phyloP scores from a whole-genome alignment of 306 rosid species.

The Elaeagnus macrophylla region DNA sequence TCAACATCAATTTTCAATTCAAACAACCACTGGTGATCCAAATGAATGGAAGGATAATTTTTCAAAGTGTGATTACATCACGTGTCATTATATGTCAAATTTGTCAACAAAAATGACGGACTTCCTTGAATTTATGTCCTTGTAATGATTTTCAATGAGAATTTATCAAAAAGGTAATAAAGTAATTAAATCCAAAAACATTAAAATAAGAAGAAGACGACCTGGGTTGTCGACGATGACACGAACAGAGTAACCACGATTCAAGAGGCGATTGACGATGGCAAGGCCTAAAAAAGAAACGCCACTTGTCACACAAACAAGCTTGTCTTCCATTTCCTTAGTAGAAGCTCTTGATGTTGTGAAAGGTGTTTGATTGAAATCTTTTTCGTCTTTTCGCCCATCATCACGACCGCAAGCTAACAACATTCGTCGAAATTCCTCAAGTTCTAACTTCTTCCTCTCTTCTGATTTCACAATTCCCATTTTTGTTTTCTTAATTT shows the following conservation, averaged over 20 bases:
- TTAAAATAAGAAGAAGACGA: not conserved
- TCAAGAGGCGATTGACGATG: conserved; percentile 51
- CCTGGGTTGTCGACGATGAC: conserved; percentile 55
- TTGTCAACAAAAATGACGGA: too few species aligned
- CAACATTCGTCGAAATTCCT: conserved; percentile 36
- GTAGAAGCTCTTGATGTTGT: not conserved
- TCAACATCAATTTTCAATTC: not conserved
- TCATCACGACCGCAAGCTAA: conserved; percentile 35
- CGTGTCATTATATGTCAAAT: too few species aligned
- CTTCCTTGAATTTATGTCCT: too few species aligned
- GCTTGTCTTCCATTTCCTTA: conserved; percentile 21
- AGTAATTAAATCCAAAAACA: not conserved
- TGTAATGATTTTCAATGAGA: not conserved
- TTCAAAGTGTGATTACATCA: too few species aligned
- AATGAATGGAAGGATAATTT: too few species aligned
- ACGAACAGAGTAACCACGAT: conserved; percentile 66
- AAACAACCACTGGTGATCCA: too few species aligned
- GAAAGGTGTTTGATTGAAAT: conserved; percentile 3
- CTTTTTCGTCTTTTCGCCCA: conserved; percentile 41
- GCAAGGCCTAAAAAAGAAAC: conserved; percentile 72
- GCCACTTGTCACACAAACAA: conserved; percentile 80
- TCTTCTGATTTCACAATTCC: conserved; percentile 49
- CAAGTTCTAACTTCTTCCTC: conserved; percentile 32
- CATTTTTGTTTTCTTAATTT: conserved; percentile 20
- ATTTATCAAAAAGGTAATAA: not conserved